phyloP scores from a whole-genome alignment of 1,284 basidiomycete genomes.

The Melampsora americana region DNA sequence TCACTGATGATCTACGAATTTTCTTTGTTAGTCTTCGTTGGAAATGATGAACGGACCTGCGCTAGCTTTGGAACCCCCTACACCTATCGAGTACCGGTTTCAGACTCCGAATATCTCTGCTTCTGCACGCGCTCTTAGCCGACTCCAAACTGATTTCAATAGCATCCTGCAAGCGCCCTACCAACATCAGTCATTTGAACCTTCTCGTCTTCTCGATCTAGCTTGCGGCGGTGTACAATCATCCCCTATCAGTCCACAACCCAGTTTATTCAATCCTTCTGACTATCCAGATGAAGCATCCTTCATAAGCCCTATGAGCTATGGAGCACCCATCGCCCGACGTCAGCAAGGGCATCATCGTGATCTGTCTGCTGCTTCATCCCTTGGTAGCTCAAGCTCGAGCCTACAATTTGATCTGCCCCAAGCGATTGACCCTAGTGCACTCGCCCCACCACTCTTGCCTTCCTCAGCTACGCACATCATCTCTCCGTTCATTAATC shows the following conservation, averaged over 20 bases:
- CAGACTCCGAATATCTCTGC: slow-evolving; percentile 17
- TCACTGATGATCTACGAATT: not conserved
- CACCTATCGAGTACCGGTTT: slow-evolving; percentile 22
- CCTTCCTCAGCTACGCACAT: slow-evolving; percentile 16
- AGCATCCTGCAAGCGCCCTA: slow-evolving; percentile 4
- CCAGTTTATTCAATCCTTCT: slow-evolving; percentile 6
- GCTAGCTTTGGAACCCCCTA: slow-evolving; percentile 40
- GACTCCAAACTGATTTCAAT: slow-evolving; percentile 9
- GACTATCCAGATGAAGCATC: slow-evolving; percentile 11
- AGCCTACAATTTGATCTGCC: slow-evolving; percentile 16
- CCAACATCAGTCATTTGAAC: slow-evolving; percentile 7
- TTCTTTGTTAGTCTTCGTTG: slow-evolving; percentile 30
- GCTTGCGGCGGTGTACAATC: slow-evolving; percentile 83
- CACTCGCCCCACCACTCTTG: slow-evolving; percentile 24
- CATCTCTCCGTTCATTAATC: slow-evolving; percentile 42
- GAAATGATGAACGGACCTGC: slow-evolving; percentile 25
- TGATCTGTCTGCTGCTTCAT: slow-evolving; percentile 38
- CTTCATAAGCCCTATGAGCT: slow-evolving; percentile 17
- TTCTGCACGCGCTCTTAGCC: slow-evolving; percentile 1
- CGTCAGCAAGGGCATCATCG: slow-evolving; percentile 23
- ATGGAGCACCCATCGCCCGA: slow-evolving; percentile 41
- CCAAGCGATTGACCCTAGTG: slow-evolving; percentile 33
- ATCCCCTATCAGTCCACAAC: slow-evolving; percentile 64
- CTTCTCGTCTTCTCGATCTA: slow-evolving; percentile 75
- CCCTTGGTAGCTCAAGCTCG: slow-evolving; percentile 28